These are phyloP conservation scores for Conringia planisiliqua DNA, from an alignment of 345 rosid species.

Conservation along the genomic window DNA sequence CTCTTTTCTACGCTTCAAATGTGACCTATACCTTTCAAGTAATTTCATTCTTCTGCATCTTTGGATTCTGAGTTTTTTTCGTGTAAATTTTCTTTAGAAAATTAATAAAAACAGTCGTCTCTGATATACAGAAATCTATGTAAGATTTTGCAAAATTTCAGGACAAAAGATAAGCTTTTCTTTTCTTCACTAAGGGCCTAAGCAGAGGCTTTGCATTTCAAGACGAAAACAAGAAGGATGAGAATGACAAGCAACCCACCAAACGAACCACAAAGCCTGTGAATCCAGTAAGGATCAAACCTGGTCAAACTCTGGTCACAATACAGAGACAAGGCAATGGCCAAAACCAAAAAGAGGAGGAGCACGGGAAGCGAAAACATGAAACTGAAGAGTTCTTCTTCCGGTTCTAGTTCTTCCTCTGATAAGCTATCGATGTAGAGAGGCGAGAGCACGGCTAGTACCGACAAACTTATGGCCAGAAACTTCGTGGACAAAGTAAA, in stretches of 20 bases:
- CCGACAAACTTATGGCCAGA: conserved; percentile 49
- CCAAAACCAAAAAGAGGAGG: conserved; percentile 51
- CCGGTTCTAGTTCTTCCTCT: conserved; percentile 36
- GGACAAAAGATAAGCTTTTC: neutral
- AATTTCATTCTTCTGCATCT: conserved; percentile 15
- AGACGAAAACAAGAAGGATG: conserved; percentile 58
- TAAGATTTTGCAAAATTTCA: neutral
- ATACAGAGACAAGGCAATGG: conserved; percentile 49
- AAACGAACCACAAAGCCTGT: conserved; percentile 84
- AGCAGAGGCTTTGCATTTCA: conserved; percentile 46
- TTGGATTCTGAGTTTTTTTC: conserved; percentile 15
- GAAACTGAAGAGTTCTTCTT: conserved; percentile 40
- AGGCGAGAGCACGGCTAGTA: conserved; percentile 70
- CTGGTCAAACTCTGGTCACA: conserved; percentile 56
- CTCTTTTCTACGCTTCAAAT: conserved; percentile 11
- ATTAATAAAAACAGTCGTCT: neutral
- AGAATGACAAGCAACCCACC: conserved; percentile 69
- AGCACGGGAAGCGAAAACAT: conserved; percentile 50
- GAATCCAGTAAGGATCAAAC: conserved; percentile 86
- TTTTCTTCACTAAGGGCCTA: neutral
- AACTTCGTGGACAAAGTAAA: conserved; percentile 48
- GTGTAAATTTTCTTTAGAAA: conserved; percentile 13
- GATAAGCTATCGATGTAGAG: conserved; percentile 52
- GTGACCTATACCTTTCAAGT: neutral
- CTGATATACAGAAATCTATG: conserved; percentile 1